Conservation (phyloP, 345 rosid genomes). For the Mallotus nudiflorus region DNA sequence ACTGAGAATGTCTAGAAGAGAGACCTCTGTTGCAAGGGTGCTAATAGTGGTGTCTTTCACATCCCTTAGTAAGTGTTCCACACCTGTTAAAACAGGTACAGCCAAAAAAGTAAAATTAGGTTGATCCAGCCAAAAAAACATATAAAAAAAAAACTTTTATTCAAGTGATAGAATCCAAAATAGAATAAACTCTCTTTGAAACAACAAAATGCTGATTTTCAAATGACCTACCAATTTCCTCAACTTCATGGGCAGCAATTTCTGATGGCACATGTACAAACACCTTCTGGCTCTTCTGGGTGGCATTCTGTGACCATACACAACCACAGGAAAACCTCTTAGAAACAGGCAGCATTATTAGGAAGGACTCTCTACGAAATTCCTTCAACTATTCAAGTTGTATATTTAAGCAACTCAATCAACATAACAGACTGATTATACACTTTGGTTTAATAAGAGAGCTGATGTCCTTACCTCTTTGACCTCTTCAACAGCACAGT, state of each 20-base stretch:
- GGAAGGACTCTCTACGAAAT: neutral
- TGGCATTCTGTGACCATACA: constrained; percentile 62
- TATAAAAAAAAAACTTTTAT: neutral
- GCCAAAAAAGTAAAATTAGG: neutral
- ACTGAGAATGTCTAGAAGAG: neutral
- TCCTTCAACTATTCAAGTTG: neutral
- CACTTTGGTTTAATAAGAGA: neutral
- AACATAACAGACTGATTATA: neutral
- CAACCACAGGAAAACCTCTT: neutral
- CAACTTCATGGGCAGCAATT: constrained; percentile 95
- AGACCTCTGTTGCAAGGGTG: constrained; percentile 85
- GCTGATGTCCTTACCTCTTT: constrained; percentile 55
- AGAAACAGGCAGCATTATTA: neutral
- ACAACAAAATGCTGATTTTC: neutral
- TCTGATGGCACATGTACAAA: constrained; percentile 81
- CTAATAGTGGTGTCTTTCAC: constrained; percentile 92
- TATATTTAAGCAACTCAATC: neutral
- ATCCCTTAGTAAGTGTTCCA: constrained; percentile 86
- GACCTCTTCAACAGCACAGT: constrained; percentile 90
- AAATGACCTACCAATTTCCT: constrained; percentile 75
- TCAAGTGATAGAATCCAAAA: neutral
- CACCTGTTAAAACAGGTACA: constrained; percentile 41
- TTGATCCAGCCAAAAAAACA: neutral
- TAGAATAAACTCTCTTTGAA: too few relatives aligned
- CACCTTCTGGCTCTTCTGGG: constrained; percentile 88